These are phyloP conservation scores for Clonostachys solani DNA, from an alignment of 2,329 filamentous ascomycete genomes.

Conservation along the genomic window DNA sequence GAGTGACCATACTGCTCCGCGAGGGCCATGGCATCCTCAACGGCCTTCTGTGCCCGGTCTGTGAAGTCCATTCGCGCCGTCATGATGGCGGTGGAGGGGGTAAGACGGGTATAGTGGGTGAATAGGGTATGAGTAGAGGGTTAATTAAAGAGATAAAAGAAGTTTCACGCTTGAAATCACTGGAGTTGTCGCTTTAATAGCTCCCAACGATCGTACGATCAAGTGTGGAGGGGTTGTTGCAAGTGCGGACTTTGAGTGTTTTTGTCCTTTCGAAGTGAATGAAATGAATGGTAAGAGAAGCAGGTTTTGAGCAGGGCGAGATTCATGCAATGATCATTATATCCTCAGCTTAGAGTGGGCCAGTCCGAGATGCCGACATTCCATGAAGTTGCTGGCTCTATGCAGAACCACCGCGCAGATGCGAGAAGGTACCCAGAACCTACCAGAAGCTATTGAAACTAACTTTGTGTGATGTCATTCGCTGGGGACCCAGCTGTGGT, in stretches of 20 bases:
- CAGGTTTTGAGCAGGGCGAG: too few species aligned
- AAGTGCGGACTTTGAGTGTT: too few species aligned
- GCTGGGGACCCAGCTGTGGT: slow-evolving; percentile 9
- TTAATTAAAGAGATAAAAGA: not conserved
- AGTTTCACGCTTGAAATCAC: not conserved
- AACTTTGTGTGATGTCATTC: slow-evolving; percentile 31
- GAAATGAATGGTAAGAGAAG: not conserved
- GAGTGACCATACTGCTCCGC: slow-evolving; percentile 89
- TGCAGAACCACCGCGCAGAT: not conserved
- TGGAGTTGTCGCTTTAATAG: too few species aligned
- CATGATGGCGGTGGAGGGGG: slow-evolving; percentile 43
- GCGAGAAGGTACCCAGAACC: slow-evolving; percentile 10
- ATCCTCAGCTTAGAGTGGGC: too few species aligned
- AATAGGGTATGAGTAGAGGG: not conserved
- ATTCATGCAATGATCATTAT: too few species aligned
- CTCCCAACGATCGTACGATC: too few species aligned
- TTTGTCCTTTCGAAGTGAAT: too few species aligned
- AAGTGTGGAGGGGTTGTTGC: too few species aligned
- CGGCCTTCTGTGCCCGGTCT: slow-evolving; percentile 83
- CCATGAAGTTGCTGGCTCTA: not conserved
- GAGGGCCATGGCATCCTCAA: slow-evolving; percentile 83
- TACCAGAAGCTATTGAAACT: slow-evolving; percentile 20
- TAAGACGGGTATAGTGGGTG: not conserved
- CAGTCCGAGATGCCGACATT: not conserved
- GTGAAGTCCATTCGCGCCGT: slow-evolving; percentile 85